A percentile compares a stretch with the other conserved stretches of the same genome.
phyloP scores from a whole-genome alignment of 345 rosid species.

The Streptanthus diversifolius region DNA sequence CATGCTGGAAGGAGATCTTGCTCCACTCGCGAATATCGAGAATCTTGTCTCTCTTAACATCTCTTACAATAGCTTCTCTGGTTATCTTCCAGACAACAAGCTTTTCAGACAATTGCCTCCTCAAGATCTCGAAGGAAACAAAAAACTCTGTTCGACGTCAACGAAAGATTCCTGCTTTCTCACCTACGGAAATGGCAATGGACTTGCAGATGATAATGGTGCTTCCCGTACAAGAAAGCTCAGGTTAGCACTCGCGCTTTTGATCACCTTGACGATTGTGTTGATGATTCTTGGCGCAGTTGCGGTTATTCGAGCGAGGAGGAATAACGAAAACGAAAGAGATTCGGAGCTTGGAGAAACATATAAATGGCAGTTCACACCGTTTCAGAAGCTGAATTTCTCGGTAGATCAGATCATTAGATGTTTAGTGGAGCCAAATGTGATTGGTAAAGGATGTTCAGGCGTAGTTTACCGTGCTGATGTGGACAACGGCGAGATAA shows the following conservation, averaged over 20 bases:
- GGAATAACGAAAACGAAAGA: constrained; percentile 45
- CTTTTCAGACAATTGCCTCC: constrained; percentile 63
- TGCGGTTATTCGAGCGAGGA: constrained; percentile 59
- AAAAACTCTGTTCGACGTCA: constrained; percentile 59
- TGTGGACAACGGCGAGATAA: constrained; percentile 73
- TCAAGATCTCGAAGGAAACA: constrained; percentile 57
- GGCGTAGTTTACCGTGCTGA: constrained; percentile 92
- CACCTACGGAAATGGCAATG: constrained; percentile 35
- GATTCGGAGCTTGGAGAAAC: constrained; percentile 86
- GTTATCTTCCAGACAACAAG: constrained; percentile 84
- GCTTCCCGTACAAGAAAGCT: constrained; percentile 50
- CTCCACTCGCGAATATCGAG: constrained; percentile 53
- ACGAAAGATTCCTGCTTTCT: constrained; percentile 62
- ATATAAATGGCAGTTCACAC: constrained; percentile 92
- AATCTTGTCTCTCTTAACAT: constrained; percentile 82
- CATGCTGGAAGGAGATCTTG: constrained; percentile 65
- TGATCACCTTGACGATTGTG: constrained; percentile 61
- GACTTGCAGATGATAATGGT: constrained; percentile 32
- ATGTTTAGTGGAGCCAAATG: constrained; percentile 76
- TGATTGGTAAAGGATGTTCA: constrained; percentile 91
- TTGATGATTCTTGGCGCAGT: constrained; percentile 69
- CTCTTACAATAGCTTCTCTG: constrained; percentile 78
- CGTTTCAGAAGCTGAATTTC: constrained; percentile 92
- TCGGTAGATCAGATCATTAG: constrained; percentile 74
- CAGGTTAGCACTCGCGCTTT: constrained; percentile 65